phyloP scores from a whole-genome alignment of 768 basidiomycete genomes.

The Phanerochaete carnosa region DNA sequence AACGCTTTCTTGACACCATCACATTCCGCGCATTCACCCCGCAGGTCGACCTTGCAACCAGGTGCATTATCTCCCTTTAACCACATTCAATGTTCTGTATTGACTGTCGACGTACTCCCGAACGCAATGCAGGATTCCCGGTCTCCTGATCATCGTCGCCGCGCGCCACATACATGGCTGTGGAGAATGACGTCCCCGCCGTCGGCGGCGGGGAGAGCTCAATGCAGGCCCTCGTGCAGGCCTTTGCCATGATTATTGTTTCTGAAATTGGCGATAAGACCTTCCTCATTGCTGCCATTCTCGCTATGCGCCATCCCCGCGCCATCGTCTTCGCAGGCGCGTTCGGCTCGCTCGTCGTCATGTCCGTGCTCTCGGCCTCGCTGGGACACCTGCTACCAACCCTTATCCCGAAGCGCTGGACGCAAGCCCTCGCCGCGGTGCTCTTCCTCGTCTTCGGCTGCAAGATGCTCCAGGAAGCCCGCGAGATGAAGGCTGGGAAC shows the following conservation, averaged over 20 bases:
- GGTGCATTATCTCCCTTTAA: neutral
- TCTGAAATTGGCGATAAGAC: conserved; percentile 98
- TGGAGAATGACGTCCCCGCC: conserved; percentile 2
- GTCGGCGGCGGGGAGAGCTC: conserved; percentile 20
- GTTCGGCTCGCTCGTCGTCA: conserved; percentile 81
- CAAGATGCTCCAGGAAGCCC: conserved; percentile 86
- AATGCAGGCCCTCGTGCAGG: conserved; percentile 63
- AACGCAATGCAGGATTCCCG: neutral
- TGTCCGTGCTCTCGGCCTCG: conserved; percentile 93
- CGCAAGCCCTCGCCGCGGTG: conserved; percentile 56
- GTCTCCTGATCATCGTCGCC: neutral
- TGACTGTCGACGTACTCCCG: neutral
- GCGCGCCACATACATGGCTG: neutral
- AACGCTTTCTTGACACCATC: neutral
- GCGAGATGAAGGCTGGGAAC: conserved; percentile 71
- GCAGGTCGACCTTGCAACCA: neutral
- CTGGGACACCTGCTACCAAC: conserved; percentile 88
- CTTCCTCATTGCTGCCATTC: conserved; percentile 82
- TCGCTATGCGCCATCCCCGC: conserved; percentile 90
- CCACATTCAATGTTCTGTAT: neutral
- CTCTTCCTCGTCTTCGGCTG: conserved; percentile 90
- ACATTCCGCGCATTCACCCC: neutral
- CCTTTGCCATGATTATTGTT: conserved; percentile 88
- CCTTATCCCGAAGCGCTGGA: conserved; percentile 66
- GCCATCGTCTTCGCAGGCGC: conserved; percentile 86